These are phyloP conservation scores for Prunus yedoensis DNA, from an alignment of 331 rosid genomes.

Conservation along the genomic window DNA sequence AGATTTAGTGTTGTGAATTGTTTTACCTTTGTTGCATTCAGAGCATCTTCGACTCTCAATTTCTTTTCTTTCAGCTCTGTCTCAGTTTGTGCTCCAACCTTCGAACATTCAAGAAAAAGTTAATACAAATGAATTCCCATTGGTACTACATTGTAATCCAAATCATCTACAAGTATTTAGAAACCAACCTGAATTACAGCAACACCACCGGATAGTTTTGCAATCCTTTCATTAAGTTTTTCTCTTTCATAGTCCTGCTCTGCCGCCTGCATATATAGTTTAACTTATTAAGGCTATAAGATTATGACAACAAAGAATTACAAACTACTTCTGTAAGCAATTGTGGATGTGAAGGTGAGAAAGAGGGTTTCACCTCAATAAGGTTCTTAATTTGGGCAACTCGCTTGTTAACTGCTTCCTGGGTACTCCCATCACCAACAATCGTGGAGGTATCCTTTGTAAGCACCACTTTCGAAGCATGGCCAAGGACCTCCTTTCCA, in stretches of 20 bases:
- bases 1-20: not conserved
- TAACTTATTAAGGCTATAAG: not conserved
- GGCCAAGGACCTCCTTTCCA: conserved; percentile 90
- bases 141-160: not conserved
- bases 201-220: conserved; percentile 96
- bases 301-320: not conserved
- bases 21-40: conserved; percentile 91
- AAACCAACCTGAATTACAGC: conserved; percentile 87
- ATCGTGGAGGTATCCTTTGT: conserved; percentile 88
- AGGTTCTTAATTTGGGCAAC: conserved; percentile 83
- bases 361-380: conserved; percentile 60
- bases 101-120: conserved; percentile 7
- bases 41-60: conserved; percentile 97
- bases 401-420: conserved; percentile 88
- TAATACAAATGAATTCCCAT: not conserved
- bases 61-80: conserved; percentile 99
- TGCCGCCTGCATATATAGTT: conserved; percentile 52
- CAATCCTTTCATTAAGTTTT: conserved; percentile 88
- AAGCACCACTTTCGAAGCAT: conserved; percentile 92
- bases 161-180: not conserved
- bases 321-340: not conserved
- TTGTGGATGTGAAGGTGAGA: not conserved
- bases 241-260: conserved; percentile 96
- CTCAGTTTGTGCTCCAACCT: conserved; percentile 99
- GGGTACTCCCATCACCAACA: conserved; percentile 98